Conservation (phyloP, 441 rosid species). For the Biscutella laevigata region DNA sequence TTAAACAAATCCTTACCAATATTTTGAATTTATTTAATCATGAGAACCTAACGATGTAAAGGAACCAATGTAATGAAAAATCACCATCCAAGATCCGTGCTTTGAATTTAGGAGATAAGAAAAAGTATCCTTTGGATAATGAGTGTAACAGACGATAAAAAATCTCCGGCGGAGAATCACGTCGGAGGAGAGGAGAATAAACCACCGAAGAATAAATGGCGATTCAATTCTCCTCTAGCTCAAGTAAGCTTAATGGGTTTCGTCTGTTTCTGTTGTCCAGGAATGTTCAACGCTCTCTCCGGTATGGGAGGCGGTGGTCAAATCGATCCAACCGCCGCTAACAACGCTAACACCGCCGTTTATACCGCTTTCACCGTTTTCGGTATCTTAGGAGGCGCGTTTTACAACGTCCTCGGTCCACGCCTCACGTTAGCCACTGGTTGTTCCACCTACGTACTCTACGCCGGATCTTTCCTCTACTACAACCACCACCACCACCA, state of each 20-base stretch:
- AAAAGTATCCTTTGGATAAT: not conserved
- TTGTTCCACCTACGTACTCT: slow-evolving; percentile 70
- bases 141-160: slow-evolving; percentile 6
- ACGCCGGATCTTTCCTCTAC: slow-evolving; percentile 79
- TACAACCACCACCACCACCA: slow-evolving; percentile 71
- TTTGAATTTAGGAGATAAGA: not conserved
- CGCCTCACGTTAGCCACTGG: slow-evolving; percentile 69
- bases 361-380: slow-evolving; percentile 78
- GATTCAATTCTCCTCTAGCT: slow-evolving; percentile 68
- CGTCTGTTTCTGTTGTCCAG: slow-evolving; percentile 93
- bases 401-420: slow-evolving; percentile 83
- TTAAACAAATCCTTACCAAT: too few relatives aligned
- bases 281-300: slow-evolving; percentile 89
- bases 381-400: slow-evolving; percentile 78
- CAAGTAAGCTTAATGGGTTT: slow-evolving; percentile 68
- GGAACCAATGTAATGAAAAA: not conserved
- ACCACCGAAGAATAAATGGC: slow-evolving; percentile 27
- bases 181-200: slow-evolving; percentile 25
- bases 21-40: too few relatives aligned
- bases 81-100: slow-evolving; percentile 16
- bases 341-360: slow-evolving; percentile 93
- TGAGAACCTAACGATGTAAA: too few relatives aligned
- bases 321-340: slow-evolving; percentile 58
- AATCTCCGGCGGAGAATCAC: slow-evolving; percentile 1
- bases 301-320: slow-evolving; percentile 99